Evolutionary conservation across 345 rosid species (phyloP), one percentile per base, ranked within the genome.

Genomic region (Salix dunnii): DNA sequence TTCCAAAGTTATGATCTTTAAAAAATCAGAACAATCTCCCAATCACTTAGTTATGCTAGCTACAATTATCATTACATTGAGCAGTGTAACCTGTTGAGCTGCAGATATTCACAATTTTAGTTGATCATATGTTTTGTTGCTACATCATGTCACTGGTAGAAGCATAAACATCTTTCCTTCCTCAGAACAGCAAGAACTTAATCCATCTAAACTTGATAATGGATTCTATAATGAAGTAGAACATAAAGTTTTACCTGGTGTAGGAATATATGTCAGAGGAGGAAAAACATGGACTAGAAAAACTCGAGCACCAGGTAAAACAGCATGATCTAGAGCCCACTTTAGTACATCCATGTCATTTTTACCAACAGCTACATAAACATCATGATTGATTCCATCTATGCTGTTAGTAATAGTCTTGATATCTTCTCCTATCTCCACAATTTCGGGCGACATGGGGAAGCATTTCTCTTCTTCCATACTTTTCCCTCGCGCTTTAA

Each of bases 291-390:
- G 94, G 48, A 89, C 81, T 31, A 90, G 91, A 42, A 85, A 90
- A 74, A 90, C 79, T 23, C 86, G 74, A 61, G 90, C 61, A 6
- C 86, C 84, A n/a, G 86, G 82, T 5, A 77, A 70, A 53, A 85
- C 83, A 67, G 74, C 81, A 67, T 86, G 91, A 82, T 85, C 90
- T 7, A 89, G 85, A 67, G 85, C 84, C 94, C 92, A 89, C 76
- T 86, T 84, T 5, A 87, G 78, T 11, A 89, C 91, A 70, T 82
- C 81, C 28, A 85, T 20, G 73, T 90, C 94, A 76, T 89, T 87
- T 81, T 81, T 89, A 14, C 92, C 94, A 33, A 89, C 91, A 69
- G 89, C 92, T 48, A 90, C 89, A 70, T 90, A 90, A 70, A 90
- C 84, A 79, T 90, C 92, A 69, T 21, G 23, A 7, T 30, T 49